These are phyloP conservation scores for Xylaria telfairii DNA, from an alignment of 495 filamentous ascomycete genomes.

Conservation along the genomic window DNA sequence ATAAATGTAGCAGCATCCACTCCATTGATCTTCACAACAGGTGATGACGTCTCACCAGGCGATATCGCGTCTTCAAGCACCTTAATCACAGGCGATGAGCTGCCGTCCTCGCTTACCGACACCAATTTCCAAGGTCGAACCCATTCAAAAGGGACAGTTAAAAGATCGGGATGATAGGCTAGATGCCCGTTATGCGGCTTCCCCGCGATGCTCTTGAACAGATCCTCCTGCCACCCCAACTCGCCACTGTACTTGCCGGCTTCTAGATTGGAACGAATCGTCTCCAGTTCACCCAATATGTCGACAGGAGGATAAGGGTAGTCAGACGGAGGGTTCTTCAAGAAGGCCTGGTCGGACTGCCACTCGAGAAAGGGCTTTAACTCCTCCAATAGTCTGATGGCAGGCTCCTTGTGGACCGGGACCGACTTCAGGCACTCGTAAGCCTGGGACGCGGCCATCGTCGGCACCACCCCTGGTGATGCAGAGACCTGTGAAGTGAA, in stretches of 20 bases:
- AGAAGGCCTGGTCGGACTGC: constrained; percentile 42
- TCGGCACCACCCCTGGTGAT: constrained; percentile 20
- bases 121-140: constrained; percentile 32
- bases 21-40: constrained; percentile 40
- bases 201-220: constrained; percentile 33
- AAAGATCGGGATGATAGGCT: constrained; percentile 39
- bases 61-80: constrained; percentile 30
- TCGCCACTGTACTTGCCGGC: constrained; percentile 43
- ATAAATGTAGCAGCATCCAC: constrained; percentile 34
- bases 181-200: constrained; percentile 49
- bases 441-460: constrained; percentile 42
- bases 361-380: constrained; percentile 45
- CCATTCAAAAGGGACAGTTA: constrained; percentile 40
- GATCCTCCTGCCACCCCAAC: constrained; percentile 40
- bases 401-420: constrained; percentile 39
- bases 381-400: constrained; percentile 40
- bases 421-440: constrained; percentile 48
- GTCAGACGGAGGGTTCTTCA: constrained; percentile 43
- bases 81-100: constrained; percentile 36
- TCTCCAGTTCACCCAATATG: constrained; percentile 43
- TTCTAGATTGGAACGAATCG: constrained; percentile 37
- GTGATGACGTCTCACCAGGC: constrained; percentile 12
- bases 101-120: constrained; percentile 40
- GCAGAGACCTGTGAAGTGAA: neutral
- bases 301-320: constrained; percentile 47